phyloP scores from a whole-genome alignment of 2,329 filamentous ascomycete genomes.

The Colletotrichum agaves region DNA sequence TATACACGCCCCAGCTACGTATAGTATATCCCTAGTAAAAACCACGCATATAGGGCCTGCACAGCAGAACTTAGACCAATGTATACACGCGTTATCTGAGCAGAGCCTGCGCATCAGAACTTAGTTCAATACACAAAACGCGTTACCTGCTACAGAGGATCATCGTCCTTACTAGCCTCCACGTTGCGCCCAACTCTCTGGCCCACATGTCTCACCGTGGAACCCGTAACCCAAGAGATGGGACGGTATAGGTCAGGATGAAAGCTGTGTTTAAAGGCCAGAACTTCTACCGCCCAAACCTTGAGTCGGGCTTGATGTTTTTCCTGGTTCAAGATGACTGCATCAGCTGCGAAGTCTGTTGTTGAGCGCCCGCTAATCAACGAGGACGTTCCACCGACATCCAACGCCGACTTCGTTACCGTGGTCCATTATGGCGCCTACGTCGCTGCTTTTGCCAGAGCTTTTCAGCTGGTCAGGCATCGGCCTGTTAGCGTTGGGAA shows the following conservation, averaged over 20 bases:
- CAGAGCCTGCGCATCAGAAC: too few relatives aligned
- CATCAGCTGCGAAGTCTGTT: neutral
- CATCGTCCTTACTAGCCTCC: slow-evolving; percentile 12
- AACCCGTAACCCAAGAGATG: neutral
- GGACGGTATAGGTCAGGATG: slow-evolving; percentile 1
- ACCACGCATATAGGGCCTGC: too few relatives aligned
- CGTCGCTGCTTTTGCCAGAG: neutral
- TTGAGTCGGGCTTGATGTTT: too few relatives aligned
- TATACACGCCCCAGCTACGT: too few relatives aligned
- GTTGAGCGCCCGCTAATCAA: neutral
- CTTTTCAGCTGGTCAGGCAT: slow-evolving; percentile 16
- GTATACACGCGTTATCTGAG: too few relatives aligned
- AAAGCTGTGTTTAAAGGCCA: neutral
- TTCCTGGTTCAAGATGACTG: too few relatives aligned
- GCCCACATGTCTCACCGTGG: neutral
- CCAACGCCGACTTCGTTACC: neutral
- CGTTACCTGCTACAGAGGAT: neutral
- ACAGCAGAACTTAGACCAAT: too few relatives aligned
- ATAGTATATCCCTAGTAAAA: too few relatives aligned
- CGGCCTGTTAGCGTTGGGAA: neutral
- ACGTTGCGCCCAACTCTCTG: slow-evolving; percentile 1
- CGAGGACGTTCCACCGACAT: neutral
- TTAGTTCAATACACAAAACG: too few relatives aligned
- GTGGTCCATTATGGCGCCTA: slow-evolving; percentile 12
- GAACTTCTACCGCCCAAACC: neutral